Percentiles rank a stretch among this genome's conserved stretches.
Conservation (phyloP, 176 grass and related monocot species). For the Oryza meridionalis region DNA sequence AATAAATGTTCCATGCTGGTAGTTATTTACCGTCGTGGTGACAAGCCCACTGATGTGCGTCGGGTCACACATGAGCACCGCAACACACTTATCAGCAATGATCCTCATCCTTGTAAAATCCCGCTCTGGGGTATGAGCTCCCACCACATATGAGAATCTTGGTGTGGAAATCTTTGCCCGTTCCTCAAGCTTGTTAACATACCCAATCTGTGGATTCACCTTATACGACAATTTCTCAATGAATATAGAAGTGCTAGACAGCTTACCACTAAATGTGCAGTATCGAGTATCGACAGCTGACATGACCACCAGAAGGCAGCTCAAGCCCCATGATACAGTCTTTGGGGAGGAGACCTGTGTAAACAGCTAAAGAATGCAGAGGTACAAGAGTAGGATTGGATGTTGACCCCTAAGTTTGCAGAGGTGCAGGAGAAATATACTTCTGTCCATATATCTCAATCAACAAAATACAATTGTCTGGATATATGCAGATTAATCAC, state of each 20-base stretch:
- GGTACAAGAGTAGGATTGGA: slow-evolving; percentile 93
- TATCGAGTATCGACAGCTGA: slow-evolving; percentile 94
- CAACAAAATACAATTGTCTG: not conserved
- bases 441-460: slow-evolving; percentile 7
- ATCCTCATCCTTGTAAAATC: slow-evolving; percentile 75
- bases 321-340: slow-evolving; percentile 91
- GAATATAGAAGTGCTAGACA: slow-evolving; percentile 93
- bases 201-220: slow-evolving; percentile 83
- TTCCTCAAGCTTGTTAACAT: slow-evolving; percentile 87
- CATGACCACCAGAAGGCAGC: slow-evolving; percentile 78
- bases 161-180: slow-evolving; percentile 82
- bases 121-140: slow-evolving; percentile 88
- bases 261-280: slow-evolving; percentile 73
- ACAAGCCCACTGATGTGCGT: slow-evolving; percentile 91
- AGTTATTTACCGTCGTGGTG: slow-evolving; percentile 71
- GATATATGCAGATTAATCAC: not conserved
- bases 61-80: slow-evolving; percentile 87
- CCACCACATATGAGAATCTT: slow-evolving; percentile 95
- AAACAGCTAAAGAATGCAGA: slow-evolving; percentile 92
- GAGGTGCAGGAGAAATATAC: not conserved
- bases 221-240: slow-evolving; percentile 93
- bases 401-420: slow-evolving; percentile 62
- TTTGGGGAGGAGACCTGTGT: slow-evolving; percentile 76
- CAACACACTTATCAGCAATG: slow-evolving; percentile 78
- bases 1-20: not conserved